Percentiles rank a stretch among this genome's conserved stretches.
Evolutionary conservation across 768 basidiomycete species (phyloP).

Genomic region (Russula olivacea): DNA sequence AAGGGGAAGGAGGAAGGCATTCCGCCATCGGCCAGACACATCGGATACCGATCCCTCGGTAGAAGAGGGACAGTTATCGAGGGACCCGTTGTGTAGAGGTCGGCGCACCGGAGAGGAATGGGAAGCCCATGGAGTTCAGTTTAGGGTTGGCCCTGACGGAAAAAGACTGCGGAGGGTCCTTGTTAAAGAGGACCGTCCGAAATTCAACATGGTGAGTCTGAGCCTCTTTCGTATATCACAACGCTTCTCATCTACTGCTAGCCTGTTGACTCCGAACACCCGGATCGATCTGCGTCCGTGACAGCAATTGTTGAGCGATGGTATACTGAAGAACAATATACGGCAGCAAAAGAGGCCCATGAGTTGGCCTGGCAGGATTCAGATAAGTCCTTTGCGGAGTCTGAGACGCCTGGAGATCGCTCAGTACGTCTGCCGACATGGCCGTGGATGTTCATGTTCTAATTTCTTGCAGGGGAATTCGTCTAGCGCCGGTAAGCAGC

Average conservation of each 20-base stretch:
- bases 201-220: constrained; percentile 66
- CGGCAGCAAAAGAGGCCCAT: constrained; percentile 52
- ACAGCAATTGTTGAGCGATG: constrained; percentile 75
- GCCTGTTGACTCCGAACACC: constrained; percentile 76
- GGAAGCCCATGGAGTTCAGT: constrained; percentile 63
- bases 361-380: constrained; percentile 65
- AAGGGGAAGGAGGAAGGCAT: constrained; percentile 30
- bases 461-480: neutral
- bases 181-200: constrained; percentile 64
- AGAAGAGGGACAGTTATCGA: constrained; percentile 44
- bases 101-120: constrained; percentile 70
- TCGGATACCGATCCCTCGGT: constrained; percentile 44
- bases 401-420: constrained; percentile 38
- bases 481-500: constrained; percentile 49
- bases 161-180: constrained; percentile 62
- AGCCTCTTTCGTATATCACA: constrained; percentile 24
- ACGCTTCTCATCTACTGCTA: constrained; percentile 31
- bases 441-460: neutral
- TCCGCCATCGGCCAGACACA: constrained; percentile 52
- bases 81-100: constrained; percentile 47
- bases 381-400: constrained; percentile 38
- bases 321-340: constrained; percentile 71
- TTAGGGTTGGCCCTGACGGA: constrained; percentile 67
- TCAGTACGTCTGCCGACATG: neutral
- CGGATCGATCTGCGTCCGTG: constrained; percentile 60